These are phyloP conservation scores for Talaromyces thailandensis DNA, from an alignment of 495 filamentous ascomycete genomes.

Conservation along the genomic window DNA sequence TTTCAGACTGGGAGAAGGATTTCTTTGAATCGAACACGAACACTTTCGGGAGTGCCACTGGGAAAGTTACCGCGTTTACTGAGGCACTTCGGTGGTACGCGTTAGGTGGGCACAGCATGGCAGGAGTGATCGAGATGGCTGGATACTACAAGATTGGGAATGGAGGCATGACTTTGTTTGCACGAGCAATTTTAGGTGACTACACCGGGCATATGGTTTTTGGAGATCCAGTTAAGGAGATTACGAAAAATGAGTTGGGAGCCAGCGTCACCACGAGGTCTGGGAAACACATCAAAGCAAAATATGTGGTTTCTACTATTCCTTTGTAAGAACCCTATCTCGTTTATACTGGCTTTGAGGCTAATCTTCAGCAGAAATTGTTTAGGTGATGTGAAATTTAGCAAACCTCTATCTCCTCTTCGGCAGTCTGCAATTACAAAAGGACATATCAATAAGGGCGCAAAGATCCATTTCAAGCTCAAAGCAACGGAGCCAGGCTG, in stretches of 20 bases:
- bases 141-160: neutral
- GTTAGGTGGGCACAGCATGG: neutral
- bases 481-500: neutral
- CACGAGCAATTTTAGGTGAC: neutral
- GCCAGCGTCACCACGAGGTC: neutral
- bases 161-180: neutral
- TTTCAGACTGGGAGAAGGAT: slow-evolving; percentile 1
- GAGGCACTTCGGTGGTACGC: slow-evolving; percentile 12
- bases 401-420: slow-evolving; percentile 12
- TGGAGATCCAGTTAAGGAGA: neutral
- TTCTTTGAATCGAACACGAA: slow-evolving; percentile 11
- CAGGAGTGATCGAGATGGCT: neutral
- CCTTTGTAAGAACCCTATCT: slow-evolving; percentile 16
- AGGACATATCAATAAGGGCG: slow-evolving; percentile 14
- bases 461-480: slow-evolving; percentile 18
- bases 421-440: slow-evolving; percentile 12
- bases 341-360: no score
- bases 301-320: slow-evolving; percentile 14
- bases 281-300: neutral
- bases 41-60: slow-evolving; percentile 12
- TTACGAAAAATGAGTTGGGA: slow-evolving; percentile 9
- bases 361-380: neutral
- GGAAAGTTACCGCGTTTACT: slow-evolving; percentile 9
- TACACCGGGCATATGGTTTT: neutral
- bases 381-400: slow-evolving; percentile 13